Conservation (phyloP, 2,329 filamentous ascomycete genomes). For the Aplosporella prunicola region DNA sequence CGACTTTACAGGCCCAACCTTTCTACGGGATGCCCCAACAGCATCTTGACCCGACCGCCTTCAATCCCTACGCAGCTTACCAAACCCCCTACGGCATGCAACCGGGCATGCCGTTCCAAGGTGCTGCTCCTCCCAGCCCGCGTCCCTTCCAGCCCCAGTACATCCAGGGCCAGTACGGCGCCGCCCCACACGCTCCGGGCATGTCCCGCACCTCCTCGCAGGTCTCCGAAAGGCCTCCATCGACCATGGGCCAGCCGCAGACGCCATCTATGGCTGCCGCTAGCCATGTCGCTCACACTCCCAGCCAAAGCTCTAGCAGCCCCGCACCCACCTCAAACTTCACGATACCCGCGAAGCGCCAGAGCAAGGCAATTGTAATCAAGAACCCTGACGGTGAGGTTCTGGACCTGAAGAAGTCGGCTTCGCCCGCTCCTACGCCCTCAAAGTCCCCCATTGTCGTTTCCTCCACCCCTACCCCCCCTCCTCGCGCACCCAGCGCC, state of each 20-base stretch:
- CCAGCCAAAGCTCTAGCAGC: conserved; percentile 47
- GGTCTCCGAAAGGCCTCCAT: conserved; percentile 49
- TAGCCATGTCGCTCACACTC: conserved; percentile 39
- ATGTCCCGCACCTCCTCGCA: conserved; percentile 66
- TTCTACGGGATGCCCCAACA: conserved; percentile 48
- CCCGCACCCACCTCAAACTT: conserved; percentile 54
- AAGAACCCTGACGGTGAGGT: conserved; percentile 74
- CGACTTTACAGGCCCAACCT: conserved; percentile 53
- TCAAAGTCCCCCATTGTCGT: conserved; percentile 55
- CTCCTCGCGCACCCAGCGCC: conserved; percentile 62
- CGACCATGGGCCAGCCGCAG: conserved; percentile 51
- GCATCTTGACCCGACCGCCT: conserved; percentile 30
- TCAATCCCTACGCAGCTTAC: conserved; percentile 29
- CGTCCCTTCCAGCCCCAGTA: conserved; percentile 37
- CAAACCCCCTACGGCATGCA: conserved; percentile 39
- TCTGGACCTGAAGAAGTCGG: conserved; percentile 45
- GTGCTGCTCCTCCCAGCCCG: conserved; percentile 36
- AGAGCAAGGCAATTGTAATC: conserved; percentile 71
- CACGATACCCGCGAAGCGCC: conserved; percentile 51
- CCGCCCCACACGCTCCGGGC: conserved; percentile 49
- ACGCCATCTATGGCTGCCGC: conserved; percentile 41
- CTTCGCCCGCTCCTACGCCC: conserved; percentile 41
- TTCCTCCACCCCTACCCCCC: conserved; percentile 62
- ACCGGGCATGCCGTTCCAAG: conserved; percentile 25
- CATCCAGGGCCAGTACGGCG: conserved; percentile 44